Evolutionary conservation across 495 filamentous ascomycete genomes (phyloP).

Genomic region (Talaromyces trachyspermus): DNA sequence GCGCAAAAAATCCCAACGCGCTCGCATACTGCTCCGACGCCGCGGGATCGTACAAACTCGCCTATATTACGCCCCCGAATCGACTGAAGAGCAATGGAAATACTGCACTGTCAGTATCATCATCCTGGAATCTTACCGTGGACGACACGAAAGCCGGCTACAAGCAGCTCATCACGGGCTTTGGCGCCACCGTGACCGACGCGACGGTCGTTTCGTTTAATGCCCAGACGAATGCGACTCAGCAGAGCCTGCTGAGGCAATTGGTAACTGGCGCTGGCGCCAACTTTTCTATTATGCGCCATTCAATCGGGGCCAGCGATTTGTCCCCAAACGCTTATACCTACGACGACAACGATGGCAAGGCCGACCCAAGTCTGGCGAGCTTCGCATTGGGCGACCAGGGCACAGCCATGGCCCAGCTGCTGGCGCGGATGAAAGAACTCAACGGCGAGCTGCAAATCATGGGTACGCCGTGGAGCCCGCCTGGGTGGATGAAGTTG

Average conservation of each 20-base stretch:
- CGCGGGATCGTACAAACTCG: neutral
- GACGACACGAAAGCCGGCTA: slow-evolving; percentile 41
- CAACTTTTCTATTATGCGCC: slow-evolving; percentile 43
- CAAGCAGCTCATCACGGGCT: slow-evolving; percentile 45
- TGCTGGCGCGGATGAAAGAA: slow-evolving; percentile 25
- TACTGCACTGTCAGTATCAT: slow-evolving; percentile 5
- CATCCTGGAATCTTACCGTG: slow-evolving; percentile 41
- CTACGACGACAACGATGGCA: slow-evolving; percentile 40
- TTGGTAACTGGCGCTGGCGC: slow-evolving; percentile 25
- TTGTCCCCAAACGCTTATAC: slow-evolving; percentile 43
- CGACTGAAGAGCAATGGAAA: neutral
- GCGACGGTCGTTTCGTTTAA: slow-evolving; percentile 47
- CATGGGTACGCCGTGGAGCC: slow-evolving; percentile 46
- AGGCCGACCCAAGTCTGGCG: slow-evolving; percentile 29
- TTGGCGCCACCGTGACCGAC: slow-evolving; percentile 47
- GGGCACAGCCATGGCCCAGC: slow-evolving; percentile 44
- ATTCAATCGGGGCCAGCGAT: slow-evolving; percentile 49
- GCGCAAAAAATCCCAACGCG: neutral
- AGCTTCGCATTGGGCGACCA: slow-evolving; percentile 42
- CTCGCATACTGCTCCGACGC: neutral
- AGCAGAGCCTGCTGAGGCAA: slow-evolving; percentile 39
- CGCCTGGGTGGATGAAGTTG: slow-evolving; percentile 53
- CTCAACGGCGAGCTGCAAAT: slow-evolving; percentile 26
- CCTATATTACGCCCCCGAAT: neutral
- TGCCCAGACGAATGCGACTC: slow-evolving; percentile 27